Evolutionary conservation across 208 protist species (phyloP).

Genomic region (Wallacemonas sp.): DNA sequence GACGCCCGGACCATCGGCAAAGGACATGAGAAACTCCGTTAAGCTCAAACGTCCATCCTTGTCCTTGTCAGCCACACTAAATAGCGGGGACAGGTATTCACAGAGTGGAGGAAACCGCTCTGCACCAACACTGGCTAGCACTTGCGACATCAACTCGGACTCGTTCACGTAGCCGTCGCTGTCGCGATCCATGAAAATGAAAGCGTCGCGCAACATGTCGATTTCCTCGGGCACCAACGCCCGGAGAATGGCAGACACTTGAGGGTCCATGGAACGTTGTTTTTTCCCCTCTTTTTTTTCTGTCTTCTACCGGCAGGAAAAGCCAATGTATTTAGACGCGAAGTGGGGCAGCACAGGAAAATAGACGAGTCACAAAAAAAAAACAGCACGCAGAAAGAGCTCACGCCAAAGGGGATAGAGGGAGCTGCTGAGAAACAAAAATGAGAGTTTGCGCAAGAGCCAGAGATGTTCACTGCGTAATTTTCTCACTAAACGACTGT

Average conservation of each 20-base stretch:
- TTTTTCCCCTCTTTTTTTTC: too few relatives aligned
- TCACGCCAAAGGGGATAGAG: too few relatives aligned
- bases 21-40: conserved; percentile 75
- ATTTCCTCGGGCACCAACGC: conserved; percentile 72
- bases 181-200: conserved; percentile 84
- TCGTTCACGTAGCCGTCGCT: conserved; percentile 72
- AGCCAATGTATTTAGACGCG: too few relatives aligned
- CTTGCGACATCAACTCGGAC: conserved; percentile 56
- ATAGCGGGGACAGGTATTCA: conserved; percentile 68
- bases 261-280: conserved; percentile 15
- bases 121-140: conserved; percentile 39
- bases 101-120: conserved; percentile 52
- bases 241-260: conserved; percentile 37
- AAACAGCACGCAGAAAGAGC: too few relatives aligned
- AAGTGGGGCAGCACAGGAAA: too few relatives aligned
- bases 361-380: too few relatives aligned
- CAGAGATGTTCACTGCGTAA: too few relatives aligned
- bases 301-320: too few relatives aligned
- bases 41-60: conserved; percentile 60
- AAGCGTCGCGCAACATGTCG: conserved; percentile 88
- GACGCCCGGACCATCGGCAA: conserved; percentile 73
- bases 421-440: too few relatives aligned
- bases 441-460: too few relatives aligned
- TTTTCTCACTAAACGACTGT: too few relatives aligned
- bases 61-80: conserved; percentile 79